phyloP scores from a whole-genome alignment of 2,329 filamentous ascomycete species.

The Aureobasidium uvarum region DNA sequence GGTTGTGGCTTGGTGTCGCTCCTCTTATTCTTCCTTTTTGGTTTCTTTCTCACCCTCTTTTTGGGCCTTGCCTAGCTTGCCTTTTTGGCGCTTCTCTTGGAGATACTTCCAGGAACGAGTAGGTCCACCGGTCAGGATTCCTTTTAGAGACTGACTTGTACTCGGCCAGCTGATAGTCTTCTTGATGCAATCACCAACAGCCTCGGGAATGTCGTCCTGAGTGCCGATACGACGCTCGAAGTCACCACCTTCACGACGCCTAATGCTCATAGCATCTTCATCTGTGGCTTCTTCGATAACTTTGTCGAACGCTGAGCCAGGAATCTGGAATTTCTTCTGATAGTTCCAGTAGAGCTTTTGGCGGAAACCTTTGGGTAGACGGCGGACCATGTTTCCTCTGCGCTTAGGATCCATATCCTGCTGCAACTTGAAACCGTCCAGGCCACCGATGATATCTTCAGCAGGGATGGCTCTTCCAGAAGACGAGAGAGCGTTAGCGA shows the following conservation, averaged over 20 bases:
- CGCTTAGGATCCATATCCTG: conserved; percentile 93
- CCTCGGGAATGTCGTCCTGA: conserved; percentile 64
- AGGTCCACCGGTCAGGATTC: conserved; percentile 73
- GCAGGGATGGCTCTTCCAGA: conserved; percentile 52
- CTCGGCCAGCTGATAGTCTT: conserved; percentile 92
- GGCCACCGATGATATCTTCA: conserved; percentile 42
- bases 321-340: conserved; percentile 84
- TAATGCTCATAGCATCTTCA: conserved; percentile 64
- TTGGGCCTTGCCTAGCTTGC: conserved; percentile 31
- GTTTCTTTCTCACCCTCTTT: conserved; percentile 26
- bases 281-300: conserved; percentile 79
- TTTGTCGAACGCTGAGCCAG: conserved; percentile 74
- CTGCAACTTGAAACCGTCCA: conserved; percentile 65
- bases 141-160: conserved; percentile 82
- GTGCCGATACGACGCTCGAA: conserved; percentile 87
- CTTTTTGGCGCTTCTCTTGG: conserved; percentile 66
- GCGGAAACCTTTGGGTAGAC: conserved; percentile 82
- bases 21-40: conserved; percentile 15
- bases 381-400: conserved; percentile 93
- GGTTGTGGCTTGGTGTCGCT: neutral
- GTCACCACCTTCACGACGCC: conserved; percentile 70
- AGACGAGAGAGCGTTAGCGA: conserved; percentile 35
- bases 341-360: conserved; percentile 92
- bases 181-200: conserved; percentile 73
- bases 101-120: conserved; percentile 70